phyloP scores from a whole-genome alignment of 441 rosid species.

The Breynia disticha region DNA sequence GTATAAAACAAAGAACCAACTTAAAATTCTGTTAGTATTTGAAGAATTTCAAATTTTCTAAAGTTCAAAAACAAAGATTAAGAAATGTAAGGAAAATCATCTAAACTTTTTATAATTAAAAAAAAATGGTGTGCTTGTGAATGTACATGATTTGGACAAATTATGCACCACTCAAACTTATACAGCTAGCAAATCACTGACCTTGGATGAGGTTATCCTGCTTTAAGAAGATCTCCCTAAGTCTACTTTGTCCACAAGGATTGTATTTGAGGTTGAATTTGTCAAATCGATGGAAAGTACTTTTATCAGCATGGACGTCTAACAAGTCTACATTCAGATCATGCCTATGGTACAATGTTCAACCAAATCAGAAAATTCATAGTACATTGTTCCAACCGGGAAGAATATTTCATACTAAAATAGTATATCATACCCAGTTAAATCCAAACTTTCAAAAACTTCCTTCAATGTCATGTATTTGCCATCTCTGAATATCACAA shows the following conservation, averaged over 20 bases:
- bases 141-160: background rate
- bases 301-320: conserved; percentile 82
- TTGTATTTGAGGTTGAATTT: conserved; percentile 75
- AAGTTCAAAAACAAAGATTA: too few relatives aligned
- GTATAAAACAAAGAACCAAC: too few relatives aligned
- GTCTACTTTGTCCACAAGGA: conserved; percentile 80
- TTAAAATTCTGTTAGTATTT: too few relatives aligned
- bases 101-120: background rate
- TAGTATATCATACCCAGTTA: conserved; percentile 39
- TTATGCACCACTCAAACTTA: background rate
- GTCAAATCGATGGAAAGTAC: conserved; percentile 69
- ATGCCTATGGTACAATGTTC: conserved; percentile 28
- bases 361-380: conserved; percentile 1
- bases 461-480: conserved; percentile 60
- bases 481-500: conserved; percentile 75
- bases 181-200: conserved; percentile 6
- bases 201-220: conserved; percentile 82
- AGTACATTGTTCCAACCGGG: conserved; percentile 4
- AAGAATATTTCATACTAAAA: background rate
- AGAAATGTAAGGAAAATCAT: background rate
- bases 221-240: conserved; percentile 65
- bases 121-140: background rate
- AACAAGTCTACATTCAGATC: conserved; percentile 69
- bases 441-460: conserved; percentile 68
- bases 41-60: too few relatives aligned